Evolutionary conservation across 352 stramenopile genomes (phyloP), one percentile per base, ranked within the genome.

Genomic region (Phytophthora fragariae): DNA sequence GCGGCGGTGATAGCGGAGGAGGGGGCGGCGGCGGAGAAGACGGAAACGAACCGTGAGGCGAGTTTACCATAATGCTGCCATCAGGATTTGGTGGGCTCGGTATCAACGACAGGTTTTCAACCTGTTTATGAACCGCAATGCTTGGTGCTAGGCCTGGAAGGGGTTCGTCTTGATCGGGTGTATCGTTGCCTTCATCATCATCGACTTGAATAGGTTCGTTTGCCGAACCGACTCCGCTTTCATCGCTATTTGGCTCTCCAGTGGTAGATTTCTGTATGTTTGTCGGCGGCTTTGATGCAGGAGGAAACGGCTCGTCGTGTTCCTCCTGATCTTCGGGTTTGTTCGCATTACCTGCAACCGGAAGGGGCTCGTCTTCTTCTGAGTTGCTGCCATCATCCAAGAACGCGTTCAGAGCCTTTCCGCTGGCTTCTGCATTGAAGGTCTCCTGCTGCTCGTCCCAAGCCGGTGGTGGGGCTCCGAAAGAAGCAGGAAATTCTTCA

Each of bases 321-420:
- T 73, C 75, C 39, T 82, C 73, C 19, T 73, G 57, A 60, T 70
- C 73, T 21, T 73, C 57, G 31, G 57, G 75, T 69, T 79, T 81
- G 50, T 5, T 54, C 46, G 31, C 24, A 15, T 12, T 56, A 10
- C 15, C 41, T 58, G 44, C 57, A 62, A 66, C 76, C 8, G 84
- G 84, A 33, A 92, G 73, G 0, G 85, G 85, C 46, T 92, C 85
- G 53, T 92, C 85, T 69, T 92, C 85, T 67, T 90, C 81, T 3
- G 79, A 82, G 31, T 78, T 88, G 54, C 79, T 89, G 21, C 78
- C 83, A 57, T 91, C 81, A 14, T 92, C 77, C 47, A 95, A 84
- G 61, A 95, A 92, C 2, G 86, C 87, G n/a, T 81, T 89, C 41
- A 91, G 89, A 19, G 86, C 85, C 54, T 92, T 83, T 35, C 79